Evolutionary conservation across 2,329 filamentous ascomycete genomes (phyloP).

Genomic region (Lojkania enalia): DNA sequence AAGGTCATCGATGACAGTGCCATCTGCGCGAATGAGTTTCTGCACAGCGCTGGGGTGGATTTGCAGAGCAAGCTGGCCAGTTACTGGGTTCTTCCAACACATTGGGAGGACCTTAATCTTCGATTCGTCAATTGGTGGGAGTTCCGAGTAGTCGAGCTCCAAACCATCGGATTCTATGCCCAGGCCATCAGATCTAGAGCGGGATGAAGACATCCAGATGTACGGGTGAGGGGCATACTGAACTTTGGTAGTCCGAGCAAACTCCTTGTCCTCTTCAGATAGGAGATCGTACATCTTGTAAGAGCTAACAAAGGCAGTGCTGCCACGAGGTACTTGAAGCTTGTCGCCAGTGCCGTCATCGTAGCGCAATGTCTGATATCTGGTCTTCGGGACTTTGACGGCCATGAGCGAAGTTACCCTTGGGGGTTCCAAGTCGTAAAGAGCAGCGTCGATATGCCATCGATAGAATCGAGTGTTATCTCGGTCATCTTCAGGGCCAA

Average conservation of each 20-base stretch:
- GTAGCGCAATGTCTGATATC: conserved; percentile 69
- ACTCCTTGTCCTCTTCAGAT: conserved; percentile 66
- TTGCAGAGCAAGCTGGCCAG: conserved; percentile 69
- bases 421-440: conserved; percentile 75
- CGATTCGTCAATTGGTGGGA: conserved; percentile 66
- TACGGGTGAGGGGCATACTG: conserved; percentile 82
- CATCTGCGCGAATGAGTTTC: conserved; percentile 68
- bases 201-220: conserved; percentile 76
- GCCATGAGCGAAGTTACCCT: conserved; percentile 73
- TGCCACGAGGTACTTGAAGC: conserved; percentile 70
- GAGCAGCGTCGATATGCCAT: conserved; percentile 79
- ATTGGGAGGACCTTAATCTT: conserved; percentile 75
- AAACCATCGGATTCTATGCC: conserved; percentile 69
- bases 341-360: conserved; percentile 71
- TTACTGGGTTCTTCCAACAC: conserved; percentile 76
- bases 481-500: conserved; percentile 64
- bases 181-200: conserved; percentile 68
- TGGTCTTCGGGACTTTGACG: conserved; percentile 69
- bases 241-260: conserved; percentile 67
- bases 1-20: conserved; percentile 70
- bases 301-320: conserved; percentile 74
- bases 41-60: conserved; percentile 73
- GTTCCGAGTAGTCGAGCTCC: conserved; percentile 62
- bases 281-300: conserved; percentile 72
- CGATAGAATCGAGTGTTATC: conserved; percentile 67